phyloP scores from a whole-genome alignment of 345 rosid genomes.

The Pistacia atlantica region DNA sequence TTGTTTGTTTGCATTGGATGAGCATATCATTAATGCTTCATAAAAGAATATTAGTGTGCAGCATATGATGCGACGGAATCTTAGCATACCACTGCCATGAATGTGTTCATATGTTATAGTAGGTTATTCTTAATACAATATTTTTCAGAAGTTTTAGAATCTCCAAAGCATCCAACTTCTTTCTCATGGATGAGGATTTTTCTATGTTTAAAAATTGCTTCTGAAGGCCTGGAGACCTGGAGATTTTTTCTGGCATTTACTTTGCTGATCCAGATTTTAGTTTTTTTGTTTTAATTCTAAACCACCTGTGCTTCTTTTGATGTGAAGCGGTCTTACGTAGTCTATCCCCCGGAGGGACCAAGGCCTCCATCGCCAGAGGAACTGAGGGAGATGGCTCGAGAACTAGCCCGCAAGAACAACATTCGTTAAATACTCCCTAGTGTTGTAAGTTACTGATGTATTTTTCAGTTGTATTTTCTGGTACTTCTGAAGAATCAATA shows the following conservation, averaged over 20 bases:
- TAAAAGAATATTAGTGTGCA: background rate
- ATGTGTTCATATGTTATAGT: background rate
- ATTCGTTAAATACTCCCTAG: slow-evolving; percentile 19
- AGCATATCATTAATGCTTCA: background rate
- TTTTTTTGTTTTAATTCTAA: slow-evolving; percentile 8
- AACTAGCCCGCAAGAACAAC: slow-evolving; percentile 50
- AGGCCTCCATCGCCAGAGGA: slow-evolving; percentile 72
- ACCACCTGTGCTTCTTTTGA: slow-evolving; percentile 2
- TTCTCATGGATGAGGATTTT: background rate
- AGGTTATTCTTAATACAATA: background rate
- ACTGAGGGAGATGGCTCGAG: slow-evolving; percentile 69
- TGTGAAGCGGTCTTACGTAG: slow-evolving; percentile 56
- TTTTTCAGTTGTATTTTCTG: background rate
- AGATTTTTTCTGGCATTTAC: background rate
- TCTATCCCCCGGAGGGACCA: slow-evolving; percentile 53
- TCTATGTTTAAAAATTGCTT: background rate
- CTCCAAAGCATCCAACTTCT: background rate
- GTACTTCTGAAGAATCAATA: background rate
- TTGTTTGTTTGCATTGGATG: background rate
- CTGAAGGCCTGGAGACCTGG: background rate
- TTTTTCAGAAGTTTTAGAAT: background rate
- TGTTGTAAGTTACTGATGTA: slow-evolving; percentile 11
- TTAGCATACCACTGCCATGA: background rate
- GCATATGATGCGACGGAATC: background rate
- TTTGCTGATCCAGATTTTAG: background rate